Evolutionary conservation across 1,139 yeast species (phyloP).

Genomic region (Lodderomyces jiufengensis): DNA sequence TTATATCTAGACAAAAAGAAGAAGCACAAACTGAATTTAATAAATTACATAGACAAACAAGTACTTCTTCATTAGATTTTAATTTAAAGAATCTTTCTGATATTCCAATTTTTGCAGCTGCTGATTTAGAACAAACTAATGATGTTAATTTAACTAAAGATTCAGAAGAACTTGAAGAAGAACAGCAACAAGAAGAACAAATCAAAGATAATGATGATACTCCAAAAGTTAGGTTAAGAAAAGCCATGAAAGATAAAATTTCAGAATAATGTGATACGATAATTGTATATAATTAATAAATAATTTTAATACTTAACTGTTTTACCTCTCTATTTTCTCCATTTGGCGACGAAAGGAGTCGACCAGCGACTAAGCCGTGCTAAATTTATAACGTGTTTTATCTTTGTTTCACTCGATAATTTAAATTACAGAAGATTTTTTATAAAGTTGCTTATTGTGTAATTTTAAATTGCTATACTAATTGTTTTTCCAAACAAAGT

Average conservation of each 20-base stretch:
- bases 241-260: conserved; percentile 10
- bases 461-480: no score
- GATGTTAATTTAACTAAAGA: conserved; percentile 8
- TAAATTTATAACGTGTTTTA: no score
- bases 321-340: no score
- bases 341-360: no score
- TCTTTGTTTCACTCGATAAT: no score
- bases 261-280: no score
- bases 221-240: conserved; percentile 6
- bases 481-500: no score
- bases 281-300: no score
- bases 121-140: conserved; percentile 15
- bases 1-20: background rate
- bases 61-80: conserved; percentile 13
- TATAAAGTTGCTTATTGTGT: no score
- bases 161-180: conserved; percentile 7
- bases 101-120: conserved; percentile 33
- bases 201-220: conserved; percentile 1
- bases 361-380: no score
- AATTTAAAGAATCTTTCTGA: conserved; percentile 24
- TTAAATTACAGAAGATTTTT: no score
- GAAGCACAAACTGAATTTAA: conserved; percentile 1
- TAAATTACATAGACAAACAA: conserved; percentile 10
- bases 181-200: conserved; percentile 7
- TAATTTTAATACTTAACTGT: no score